Base-by-base conservation (phyloP, 2,329 filamentous ascomycete genomes). In the Colletotrichum musicola region DNA sequence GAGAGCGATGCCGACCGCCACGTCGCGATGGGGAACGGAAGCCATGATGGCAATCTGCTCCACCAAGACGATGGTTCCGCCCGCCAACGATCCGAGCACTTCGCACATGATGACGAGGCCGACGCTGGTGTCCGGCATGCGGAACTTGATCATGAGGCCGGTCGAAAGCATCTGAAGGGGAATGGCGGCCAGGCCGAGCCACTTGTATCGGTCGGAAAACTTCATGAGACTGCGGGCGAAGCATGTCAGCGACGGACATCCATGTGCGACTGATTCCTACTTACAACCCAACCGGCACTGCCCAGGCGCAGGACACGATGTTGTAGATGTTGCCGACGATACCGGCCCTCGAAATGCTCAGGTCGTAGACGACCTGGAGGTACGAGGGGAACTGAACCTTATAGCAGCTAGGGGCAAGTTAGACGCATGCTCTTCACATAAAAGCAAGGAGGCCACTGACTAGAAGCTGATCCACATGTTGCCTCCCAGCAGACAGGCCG, bases 351-450 rank as follows among this genome's bases (percentile, higher is more conserved):
- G 73, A 64, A 4, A 77, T 70, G 46, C 62, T 72, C 14, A 76
- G 72, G 53, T 73, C 75, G 22, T 77, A 69, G 13, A 84, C 75
- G 1, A 83, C 76, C 30, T 82, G 75, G 0, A 84, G 71, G 12
- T 80, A 82, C 0, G 82, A 84, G 25, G 79, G 77, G 22, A 82
- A 82, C 67, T 82, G 83, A 40, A 77, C 78, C 70, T 79, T 78
- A 75, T 78, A 77, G 72, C 72, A 72, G 51, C 64, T 67, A 30
- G 1, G 7, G 12, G 12, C n/a, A 18, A 30, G 40, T 65, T 20
- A 65, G 30, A 35, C 30, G 18, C 14, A 35, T 16, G n/a, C 9
- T 16, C n/a, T 2, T 56, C 40, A 4, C 6, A 16, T 18, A 10
- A 27, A 7, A 6, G 9, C 12, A 42, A 6, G 2, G 14, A 4